Evolutionary conservation across 2,329 filamentous ascomycete genomes (phyloP).

Genomic region (Tolypocladium pustulatum): DNA sequence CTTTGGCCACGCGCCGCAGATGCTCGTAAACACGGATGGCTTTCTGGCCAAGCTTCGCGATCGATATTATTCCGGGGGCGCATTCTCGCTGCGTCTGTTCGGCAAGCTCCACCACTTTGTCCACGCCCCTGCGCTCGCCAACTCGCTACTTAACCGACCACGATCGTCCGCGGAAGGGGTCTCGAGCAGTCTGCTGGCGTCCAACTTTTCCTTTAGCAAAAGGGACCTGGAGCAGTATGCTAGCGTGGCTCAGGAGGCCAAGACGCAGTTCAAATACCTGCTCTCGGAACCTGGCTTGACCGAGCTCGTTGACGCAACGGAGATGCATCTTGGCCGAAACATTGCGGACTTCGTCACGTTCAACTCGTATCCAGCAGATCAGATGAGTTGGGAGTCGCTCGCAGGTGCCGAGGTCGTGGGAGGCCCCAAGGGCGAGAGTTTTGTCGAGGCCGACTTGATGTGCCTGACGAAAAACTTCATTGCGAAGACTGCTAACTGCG

Average conservation of each 20-base stretch:
- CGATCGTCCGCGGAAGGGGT: constrained; percentile 13
- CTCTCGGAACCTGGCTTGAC: constrained; percentile 14
- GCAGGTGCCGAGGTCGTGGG: constrained; percentile 21
- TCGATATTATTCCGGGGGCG: constrained; percentile 21
- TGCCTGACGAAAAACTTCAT: constrained; percentile 24
- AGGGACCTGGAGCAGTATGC: constrained; percentile 20
- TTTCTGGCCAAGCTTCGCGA: constrained; percentile 20
- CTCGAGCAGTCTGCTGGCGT: constrained; percentile 14
- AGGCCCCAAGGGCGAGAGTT: constrained; percentile 10
- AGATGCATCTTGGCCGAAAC: constrained; percentile 15
- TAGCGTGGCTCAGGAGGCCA: constrained; percentile 15
- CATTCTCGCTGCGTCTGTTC: constrained; percentile 23
- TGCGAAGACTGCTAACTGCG: constrained; percentile 20
- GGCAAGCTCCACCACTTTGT: constrained; percentile 22
- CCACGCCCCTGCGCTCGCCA: constrained; percentile 18
- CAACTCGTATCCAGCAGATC: constrained; percentile 24
- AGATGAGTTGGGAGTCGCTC: constrained; percentile 26
- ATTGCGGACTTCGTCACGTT: constrained; percentile 27
- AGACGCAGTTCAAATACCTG: constrained; percentile 15
- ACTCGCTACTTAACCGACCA: constrained; percentile 18
- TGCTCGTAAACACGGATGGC: constrained; percentile 15
- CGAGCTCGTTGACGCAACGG: constrained; percentile 9
- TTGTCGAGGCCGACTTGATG: constrained; percentile 22
- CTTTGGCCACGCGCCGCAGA: constrained; percentile 23
- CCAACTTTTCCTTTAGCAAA: constrained; percentile 21